Evolutionary conservation across 1,284 basidiomycete species (phyloP), one percentile per base, ranked within the genome.

Genomic region (Athelia sp.): DNA sequence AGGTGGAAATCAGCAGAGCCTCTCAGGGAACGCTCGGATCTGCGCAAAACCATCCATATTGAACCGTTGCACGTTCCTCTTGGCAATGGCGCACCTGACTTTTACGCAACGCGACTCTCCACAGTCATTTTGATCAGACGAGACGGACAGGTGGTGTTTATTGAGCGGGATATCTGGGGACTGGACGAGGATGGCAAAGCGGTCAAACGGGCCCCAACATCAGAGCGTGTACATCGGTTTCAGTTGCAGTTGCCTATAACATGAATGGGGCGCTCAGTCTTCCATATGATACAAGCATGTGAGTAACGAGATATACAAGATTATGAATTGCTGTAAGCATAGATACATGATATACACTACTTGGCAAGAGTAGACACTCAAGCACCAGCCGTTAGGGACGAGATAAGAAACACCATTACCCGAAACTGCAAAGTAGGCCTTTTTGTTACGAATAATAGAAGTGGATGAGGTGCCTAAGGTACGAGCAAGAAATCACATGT

Each of bases 31-130:
- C 79, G 76, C 46, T 66, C 67, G 50, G 74, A 82, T 45, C 69
- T 84, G 57, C 75, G 72, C 54, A 75, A 79, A 52, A 83, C 83
- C n/a, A 73, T 88, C 3, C 73, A 79, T 26, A 80, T 84, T 50
- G 63, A 69, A 29, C 83, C 85, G 45, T 9, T 51, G 38, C 15
- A 17, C 15, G 22, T 42, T 22, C 42, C 22, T 32, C 19, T n/a
- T 8, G 42, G 26, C 14, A 1, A 4, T 36, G 14, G 6, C 31
- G 17, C 32, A 18, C 3, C 49, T 46, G 52, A 52, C 50, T 46
- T 62, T 53, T 89, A 88, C 60, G 87, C 78, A 43, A 91, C 89
- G 31, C 82, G 89, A 13, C 65, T 87, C 43, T 79, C 89, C 48
- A 90, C 84, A 6, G 78, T 89, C 43, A 63, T 91, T 38, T 74